phyloP scores from a whole-genome alignment of 768 basidiomycete species.

The Tricholoma bakamatsutake region DNA sequence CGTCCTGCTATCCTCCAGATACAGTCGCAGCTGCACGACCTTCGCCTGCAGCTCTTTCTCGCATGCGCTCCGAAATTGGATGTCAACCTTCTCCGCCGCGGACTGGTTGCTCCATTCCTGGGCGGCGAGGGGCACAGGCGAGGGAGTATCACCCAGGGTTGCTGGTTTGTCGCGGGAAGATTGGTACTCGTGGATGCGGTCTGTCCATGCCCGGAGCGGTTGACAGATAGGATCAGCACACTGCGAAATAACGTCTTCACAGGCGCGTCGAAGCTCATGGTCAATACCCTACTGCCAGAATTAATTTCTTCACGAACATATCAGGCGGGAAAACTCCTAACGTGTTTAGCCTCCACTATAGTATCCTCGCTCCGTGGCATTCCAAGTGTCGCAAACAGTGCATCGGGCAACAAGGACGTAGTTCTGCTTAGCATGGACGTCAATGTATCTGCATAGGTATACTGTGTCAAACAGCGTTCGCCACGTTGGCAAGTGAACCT shows the following conservation, averaged over 20 bases:
- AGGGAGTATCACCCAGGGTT: conserved; percentile 3
- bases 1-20: conserved; percentile 77
- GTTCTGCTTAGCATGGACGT: conserved; percentile 57
- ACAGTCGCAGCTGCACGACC: conserved; percentile 61
- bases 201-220: conserved; percentile 60
- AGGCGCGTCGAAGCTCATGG: conserved; percentile 74
- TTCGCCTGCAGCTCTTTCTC: conserved; percentile 49
- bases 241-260: conserved; percentile 74
- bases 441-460: conserved; percentile 38
- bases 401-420: conserved; percentile 57
- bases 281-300: conserved; percentile 66
- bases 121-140: conserved; percentile 22
- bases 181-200: conserved; percentile 30
- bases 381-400: conserved; percentile 65
- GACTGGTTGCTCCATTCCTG: conserved; percentile 50
- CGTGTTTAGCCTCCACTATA: conserved; percentile 68
- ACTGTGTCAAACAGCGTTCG: not conserved
- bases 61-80: conserved; percentile 47
- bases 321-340: conserved; percentile 25
- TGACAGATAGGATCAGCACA: conserved; percentile 53
- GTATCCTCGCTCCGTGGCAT: conserved; percentile 57
- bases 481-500: not conserved
- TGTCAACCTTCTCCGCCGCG: conserved; percentile 43
- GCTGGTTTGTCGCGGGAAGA: conserved; percentile 10
- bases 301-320: not conserved